Evolutionary conservation across 768 basidiomycete genomes (phyloP), one percentile per base, ranked within the genome.

Genomic region (Boletus vermiculosoides): DNA sequence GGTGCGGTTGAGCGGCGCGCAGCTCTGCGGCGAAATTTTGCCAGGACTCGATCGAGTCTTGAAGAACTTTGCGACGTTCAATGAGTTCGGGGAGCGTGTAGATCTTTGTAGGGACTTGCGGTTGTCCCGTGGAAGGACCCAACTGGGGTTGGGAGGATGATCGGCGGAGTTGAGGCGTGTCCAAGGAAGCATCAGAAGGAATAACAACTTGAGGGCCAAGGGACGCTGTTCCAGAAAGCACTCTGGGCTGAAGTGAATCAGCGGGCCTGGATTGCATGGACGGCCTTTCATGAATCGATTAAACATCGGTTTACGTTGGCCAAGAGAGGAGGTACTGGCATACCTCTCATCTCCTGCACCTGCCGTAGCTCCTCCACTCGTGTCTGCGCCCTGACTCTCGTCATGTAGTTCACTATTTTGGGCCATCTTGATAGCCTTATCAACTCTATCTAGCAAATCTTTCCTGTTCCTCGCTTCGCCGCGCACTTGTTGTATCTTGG

Each of bases 401-500:
- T 60, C 56, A 13, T 18, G 39, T 25, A 55, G 47, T 47, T 60
- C 61, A 5, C 54, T 61, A 37, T 57, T 63, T 46, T 64, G 61
- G 20, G 68, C 68, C 70, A 70, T 70, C 54, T 50, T 59, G 53
- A 70, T 71, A 47, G 65, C 68, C 46, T 41, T 71, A 41, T 70
- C 69, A 20, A 70, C 63, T 50, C 55, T 67, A 55, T 69, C 65
- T 52, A 71, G 55, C 49, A 71, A 58, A 57, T 71, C 68, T 40
- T 70, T 69, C 48, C 68, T 71, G 55, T 48, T 67, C 61, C 63
- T 70, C 48, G 69, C 68, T 61, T 67, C 70, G 11, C 59, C 63
- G 31, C 67, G 67, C 22, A 71, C 67, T 51, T 71, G 64, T 36
- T 71, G 68, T 41, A 69, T 70, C 40, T 63, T 71, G 50, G 67